phyloP scores from a whole-genome alignment of 345 rosid species.

The Hirschfeldia incana region DNA sequence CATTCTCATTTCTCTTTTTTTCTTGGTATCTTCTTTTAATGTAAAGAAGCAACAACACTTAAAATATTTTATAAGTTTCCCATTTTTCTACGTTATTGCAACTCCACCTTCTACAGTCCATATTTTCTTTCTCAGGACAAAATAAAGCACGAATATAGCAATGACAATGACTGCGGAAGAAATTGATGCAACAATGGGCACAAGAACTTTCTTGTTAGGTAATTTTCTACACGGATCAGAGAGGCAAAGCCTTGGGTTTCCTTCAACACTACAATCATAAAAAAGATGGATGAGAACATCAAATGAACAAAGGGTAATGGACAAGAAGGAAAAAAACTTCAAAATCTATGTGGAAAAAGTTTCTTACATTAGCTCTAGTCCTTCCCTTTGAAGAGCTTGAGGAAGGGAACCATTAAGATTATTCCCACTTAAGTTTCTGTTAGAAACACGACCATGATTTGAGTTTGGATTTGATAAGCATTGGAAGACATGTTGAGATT shows the following conservation, averaged over 20 bases:
- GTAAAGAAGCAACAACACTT: too few relatives aligned
- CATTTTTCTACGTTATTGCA: neutral
- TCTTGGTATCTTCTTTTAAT: too few relatives aligned
- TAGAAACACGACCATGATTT: too few relatives aligned
- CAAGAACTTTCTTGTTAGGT: neutral
- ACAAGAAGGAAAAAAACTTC: neutral
- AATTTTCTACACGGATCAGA: neutral
- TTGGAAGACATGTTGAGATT: too few relatives aligned
- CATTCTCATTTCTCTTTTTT: too few relatives aligned
- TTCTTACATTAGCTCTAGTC: constrained; percentile 8
- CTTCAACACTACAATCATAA: constrained; percentile 6
- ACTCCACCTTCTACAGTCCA: neutral
- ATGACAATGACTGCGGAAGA: neutral
- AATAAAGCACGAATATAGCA: neutral
- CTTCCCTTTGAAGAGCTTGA: constrained; percentile 15
- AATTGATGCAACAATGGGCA: constrained; percentile 6
- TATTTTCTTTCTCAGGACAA: neutral
- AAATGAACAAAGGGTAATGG: neutral
- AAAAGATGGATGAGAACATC: neutral
- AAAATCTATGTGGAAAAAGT: neutral
- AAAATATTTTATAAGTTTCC: too few relatives aligned
- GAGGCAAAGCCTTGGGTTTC: constrained; percentile 23
- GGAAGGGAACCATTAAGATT: constrained; percentile 48
- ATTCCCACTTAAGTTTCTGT: constrained; percentile 48
- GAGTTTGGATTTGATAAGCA: too few relatives aligned